phyloP scores from a whole-genome alignment of 2,329 filamentous ascomycete genomes.

The Hymenoscyphus occultus region DNA sequence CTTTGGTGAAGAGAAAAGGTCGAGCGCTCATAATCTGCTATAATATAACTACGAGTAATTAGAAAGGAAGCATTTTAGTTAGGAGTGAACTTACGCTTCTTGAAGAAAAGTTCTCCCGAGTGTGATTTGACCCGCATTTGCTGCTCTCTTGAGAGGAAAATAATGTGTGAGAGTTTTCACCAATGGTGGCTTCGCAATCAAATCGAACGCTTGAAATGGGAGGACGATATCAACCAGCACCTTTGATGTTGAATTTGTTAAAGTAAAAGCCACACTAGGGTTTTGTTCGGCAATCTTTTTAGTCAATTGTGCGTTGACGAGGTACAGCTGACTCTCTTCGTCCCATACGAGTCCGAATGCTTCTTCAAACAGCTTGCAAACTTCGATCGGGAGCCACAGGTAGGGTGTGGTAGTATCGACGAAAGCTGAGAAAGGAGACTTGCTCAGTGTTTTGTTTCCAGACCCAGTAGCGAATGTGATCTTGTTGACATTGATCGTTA shows the following conservation, averaged over 20 bases:
- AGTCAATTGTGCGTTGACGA: slow-evolving; percentile 19
- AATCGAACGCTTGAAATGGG: slow-evolving; percentile 42
- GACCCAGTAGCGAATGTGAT: slow-evolving; percentile 27
- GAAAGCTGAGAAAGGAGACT: slow-evolving; percentile 23
- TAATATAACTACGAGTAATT: slow-evolving; percentile 24
- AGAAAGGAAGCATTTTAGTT: not conserved
- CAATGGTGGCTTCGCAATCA: slow-evolving; percentile 37
- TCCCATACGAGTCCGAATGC: slow-evolving; percentile 37
- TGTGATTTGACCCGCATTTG: slow-evolving; percentile 36
- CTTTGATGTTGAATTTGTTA: slow-evolving; percentile 34
- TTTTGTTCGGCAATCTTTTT: slow-evolving; percentile 29
- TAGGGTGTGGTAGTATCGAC: slow-evolving; percentile 40
- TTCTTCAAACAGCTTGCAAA: slow-evolving; percentile 37
- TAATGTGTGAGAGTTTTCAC: slow-evolving; percentile 34
- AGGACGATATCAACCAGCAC: slow-evolving; percentile 36
- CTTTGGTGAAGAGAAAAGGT: slow-evolving; percentile 40
- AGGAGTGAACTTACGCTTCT: slow-evolving; percentile 33
- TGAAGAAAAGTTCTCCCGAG: slow-evolving; percentile 43
- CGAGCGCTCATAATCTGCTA: slow-evolving; percentile 42
- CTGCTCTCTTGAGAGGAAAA: slow-evolving; percentile 40
- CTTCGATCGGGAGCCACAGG: slow-evolving; percentile 37
- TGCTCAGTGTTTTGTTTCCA: slow-evolving; percentile 18
- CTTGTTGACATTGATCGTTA: slow-evolving; percentile 40
- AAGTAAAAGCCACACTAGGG: slow-evolving; percentile 38
- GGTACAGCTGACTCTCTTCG: slow-evolving; percentile 19